A percentile compares a stretch with the other conserved stretches of the same genome.
Conservation (phyloP, 2,329 filamentous ascomycete genomes). For the Diaporthe helianthi region DNA sequence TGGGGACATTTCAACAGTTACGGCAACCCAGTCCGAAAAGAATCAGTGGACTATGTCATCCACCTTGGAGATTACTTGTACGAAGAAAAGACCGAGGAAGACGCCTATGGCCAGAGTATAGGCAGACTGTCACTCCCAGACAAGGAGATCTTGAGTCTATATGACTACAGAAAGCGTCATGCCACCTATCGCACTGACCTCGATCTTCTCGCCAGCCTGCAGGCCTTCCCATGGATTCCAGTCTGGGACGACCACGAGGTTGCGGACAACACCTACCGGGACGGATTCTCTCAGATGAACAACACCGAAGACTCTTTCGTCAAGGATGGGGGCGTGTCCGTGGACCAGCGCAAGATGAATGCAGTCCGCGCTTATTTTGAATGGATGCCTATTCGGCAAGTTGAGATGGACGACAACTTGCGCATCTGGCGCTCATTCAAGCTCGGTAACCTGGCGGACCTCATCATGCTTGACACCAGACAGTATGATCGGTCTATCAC, state of each 20-base stretch:
- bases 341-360: conserved; percentile 78
- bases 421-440: conserved; percentile 73
- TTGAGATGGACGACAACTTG: conserved; percentile 73
- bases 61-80: conserved; percentile 71
- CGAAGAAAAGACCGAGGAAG: conserved; percentile 58
- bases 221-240: conserved; percentile 67
- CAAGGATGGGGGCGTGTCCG: conserved; percentile 63
- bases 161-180: conserved; percentile 65
- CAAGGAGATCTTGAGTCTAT: conserved; percentile 57
- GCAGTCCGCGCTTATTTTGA: conserved; percentile 75
- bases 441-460: conserved; percentile 69
- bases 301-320: conserved; percentile 73
- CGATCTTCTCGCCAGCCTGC: conserved; percentile 63
- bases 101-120: conserved; percentile 59
- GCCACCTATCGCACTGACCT: conserved; percentile 67
- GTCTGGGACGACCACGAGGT: conserved; percentile 71
- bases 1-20: conserved; percentile 67
- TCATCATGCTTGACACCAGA: conserved; percentile 73
- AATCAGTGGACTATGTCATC: conserved; percentile 65
- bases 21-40: conserved; percentile 64
- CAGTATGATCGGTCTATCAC: conserved; percentile 74
- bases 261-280: conserved; percentile 70
- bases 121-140: conserved; percentile 61
- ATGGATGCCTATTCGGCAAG: conserved; percentile 67
- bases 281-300: conserved; percentile 65